Conservation (phyloP, 441 rosid species). For the Aleurites moluccanus region DNA sequence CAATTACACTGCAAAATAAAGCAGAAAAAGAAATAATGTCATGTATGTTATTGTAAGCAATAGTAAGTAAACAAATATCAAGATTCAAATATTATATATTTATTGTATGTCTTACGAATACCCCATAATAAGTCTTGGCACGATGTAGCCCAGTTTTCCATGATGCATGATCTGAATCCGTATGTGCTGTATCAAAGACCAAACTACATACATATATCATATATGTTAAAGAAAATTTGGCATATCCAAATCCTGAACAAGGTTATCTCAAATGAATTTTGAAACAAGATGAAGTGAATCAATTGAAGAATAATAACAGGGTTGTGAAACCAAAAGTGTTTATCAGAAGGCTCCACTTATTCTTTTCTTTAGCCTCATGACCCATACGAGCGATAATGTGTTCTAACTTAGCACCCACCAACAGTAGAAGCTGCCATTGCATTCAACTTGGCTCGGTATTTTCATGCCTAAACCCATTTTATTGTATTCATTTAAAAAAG, state of each 20-base stretch:
- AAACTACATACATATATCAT: neutral
- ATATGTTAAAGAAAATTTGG: neutral
- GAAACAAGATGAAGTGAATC: constrained; percentile 85
- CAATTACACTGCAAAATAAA: constrained; percentile 48
- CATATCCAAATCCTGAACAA: constrained; percentile 88
- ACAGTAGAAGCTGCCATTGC: constrained; percentile 55
- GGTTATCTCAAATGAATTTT: constrained; percentile 86
- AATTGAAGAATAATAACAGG: constrained; percentile 59
- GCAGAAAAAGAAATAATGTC: neutral
- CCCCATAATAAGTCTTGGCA: constrained; percentile 82
- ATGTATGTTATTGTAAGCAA: neutral
- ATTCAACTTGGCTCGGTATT: constrained; percentile 6
- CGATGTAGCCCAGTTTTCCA: constrained; percentile 60
- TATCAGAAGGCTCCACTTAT: constrained; percentile 64
- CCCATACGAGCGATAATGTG: constrained; percentile 63
- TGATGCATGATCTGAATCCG: constrained; percentile 78
- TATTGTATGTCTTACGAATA: constrained; percentile 22
- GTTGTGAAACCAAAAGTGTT: constrained; percentile 66
- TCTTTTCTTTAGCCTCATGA: constrained; percentile 42
- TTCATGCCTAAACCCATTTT: neutral
- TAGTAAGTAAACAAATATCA: no score
- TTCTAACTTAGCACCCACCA: constrained; percentile 82
- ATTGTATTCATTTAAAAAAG: no score
- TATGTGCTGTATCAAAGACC: constrained; percentile 55
- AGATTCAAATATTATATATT: neutral